Evolutionary conservation across 2,329 filamentous ascomycete genomes (phyloP), one percentile per base, ranked within the genome.

Genomic region (Zymoseptoria passerinii): DNA sequence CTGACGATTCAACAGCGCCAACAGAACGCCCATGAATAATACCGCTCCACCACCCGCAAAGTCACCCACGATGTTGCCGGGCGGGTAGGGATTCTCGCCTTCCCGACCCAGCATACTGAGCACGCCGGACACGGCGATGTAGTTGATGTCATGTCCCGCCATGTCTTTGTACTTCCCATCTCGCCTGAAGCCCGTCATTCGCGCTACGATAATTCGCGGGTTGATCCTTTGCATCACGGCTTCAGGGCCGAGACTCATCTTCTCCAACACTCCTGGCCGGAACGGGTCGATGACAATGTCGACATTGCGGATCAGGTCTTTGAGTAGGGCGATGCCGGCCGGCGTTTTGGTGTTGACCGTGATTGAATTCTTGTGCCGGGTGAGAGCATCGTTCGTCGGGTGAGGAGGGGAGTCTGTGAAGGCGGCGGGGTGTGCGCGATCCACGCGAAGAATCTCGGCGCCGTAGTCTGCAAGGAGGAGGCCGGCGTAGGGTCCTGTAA

Each of bases 81-180:
- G 94, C 18, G 92, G 81, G 61, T 87, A 85, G 0, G 92, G 92
- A 63, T 83, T 85, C 69, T 86, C 82, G 16, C 79, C 81, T 28
- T 77, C 77, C 0, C 88, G 79, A 0, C 92, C 92, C 2, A 97
- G 81, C 74, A 96, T 78, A 0, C 81, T 81, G 28, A 97, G 75
- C 0, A 88, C 86, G 0, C 92, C 92, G 0, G 87, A 88, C 0
- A 96, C 89, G 53, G 92, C 90, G 49, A 97, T 86, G 74, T 97
- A 97, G 71, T 97, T 96, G 73, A 96, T 96, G 72, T 96, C 92
- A 71, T 96, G 92, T 5, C 92, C 92, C 0, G 92, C 91, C 92
- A 96, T 96, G 68, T 81, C 76, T 52, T 82, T 83, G 75, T 96
- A 97, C 67, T 84, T 86, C 0, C 92, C 92, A 74, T 95, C 90